These are phyloP conservation scores for Smittium mucronatum DNA, from an alignment of 371 early-diverging fungal species.

Conservation along the genomic window DNA sequence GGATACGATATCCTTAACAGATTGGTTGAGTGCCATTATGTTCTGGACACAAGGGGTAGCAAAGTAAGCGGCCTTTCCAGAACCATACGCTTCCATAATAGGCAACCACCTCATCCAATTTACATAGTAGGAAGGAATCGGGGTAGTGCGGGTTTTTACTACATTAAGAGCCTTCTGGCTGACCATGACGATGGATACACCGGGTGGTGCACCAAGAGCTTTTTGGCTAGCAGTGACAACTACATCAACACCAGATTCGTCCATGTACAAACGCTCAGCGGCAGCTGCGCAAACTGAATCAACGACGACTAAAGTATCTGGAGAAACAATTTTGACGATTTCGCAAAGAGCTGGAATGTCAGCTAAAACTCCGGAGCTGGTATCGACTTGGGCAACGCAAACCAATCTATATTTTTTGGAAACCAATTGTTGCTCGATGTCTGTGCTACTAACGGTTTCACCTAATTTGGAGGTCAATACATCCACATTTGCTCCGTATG, in stretches of 20 bases:
- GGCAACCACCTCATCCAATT: slow-evolving; percentile 81
- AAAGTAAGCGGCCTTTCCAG: slow-evolving; percentile 82
- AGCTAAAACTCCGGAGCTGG: slow-evolving; percentile 82
- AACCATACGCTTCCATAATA: slow-evolving; percentile 89
- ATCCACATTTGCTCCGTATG: slow-evolving; percentile 78
- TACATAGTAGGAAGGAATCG: slow-evolving; percentile 60
- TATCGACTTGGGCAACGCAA: slow-evolving; percentile 92
- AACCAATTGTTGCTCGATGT: slow-evolving; percentile 41
- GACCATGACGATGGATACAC: slow-evolving; percentile 70
- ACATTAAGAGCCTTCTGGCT: slow-evolving; percentile 57
- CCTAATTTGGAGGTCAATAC: slow-evolving; percentile 54
- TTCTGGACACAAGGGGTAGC: slow-evolving; percentile 94
- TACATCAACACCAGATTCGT: slow-evolving; percentile 81
- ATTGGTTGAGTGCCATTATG: slow-evolving; percentile 73
- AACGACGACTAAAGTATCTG: slow-evolving; percentile 77
- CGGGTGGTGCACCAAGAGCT: slow-evolving; percentile 84
- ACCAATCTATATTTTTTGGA: slow-evolving; percentile 60
- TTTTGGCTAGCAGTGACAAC: slow-evolving; percentile 89
- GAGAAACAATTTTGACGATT: slow-evolving; percentile 60
- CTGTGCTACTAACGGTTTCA: slow-evolving; percentile 37
- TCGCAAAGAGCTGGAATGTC: slow-evolving; percentile 67
- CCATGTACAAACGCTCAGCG: slow-evolving; percentile 82
- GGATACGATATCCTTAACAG: slow-evolving; percentile 60
- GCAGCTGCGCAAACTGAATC: slow-evolving; percentile 95
- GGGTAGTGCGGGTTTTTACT: slow-evolving; percentile 55